phyloP scores from a whole-genome alignment of 2,329 filamentous ascomycete genomes.

The Aspergillus persii region DNA sequence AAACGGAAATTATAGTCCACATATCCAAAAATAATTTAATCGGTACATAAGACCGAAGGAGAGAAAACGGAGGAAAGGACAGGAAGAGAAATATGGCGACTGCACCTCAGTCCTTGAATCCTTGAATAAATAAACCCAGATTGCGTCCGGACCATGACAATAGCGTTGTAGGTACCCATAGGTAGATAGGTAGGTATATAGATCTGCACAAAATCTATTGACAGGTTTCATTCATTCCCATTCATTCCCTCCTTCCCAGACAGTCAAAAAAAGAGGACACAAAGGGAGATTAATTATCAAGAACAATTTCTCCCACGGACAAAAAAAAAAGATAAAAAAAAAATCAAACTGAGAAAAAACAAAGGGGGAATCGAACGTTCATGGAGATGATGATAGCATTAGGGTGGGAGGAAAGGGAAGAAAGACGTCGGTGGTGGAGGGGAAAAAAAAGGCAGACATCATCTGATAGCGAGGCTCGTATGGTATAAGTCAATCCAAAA shows the following conservation, averaged over 20 bases:
- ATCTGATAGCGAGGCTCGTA: conserved; percentile 27
- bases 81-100: not conserved
- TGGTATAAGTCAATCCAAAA: conserved; percentile 24
- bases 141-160: conserved; percentile 14
- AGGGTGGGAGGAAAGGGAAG: conserved; percentile 8
- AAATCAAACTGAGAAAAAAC: conserved; percentile 27
- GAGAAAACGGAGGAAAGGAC: not conserved
- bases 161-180: conserved; percentile 13
- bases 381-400: conserved; percentile 39
- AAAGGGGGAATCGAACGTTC: conserved; percentile 43
- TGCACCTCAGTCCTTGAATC: not conserved
- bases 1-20: not conserved
- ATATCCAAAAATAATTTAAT: not conserved
- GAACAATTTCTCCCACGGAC: conserved; percentile 30
- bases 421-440: not conserved
- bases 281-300: conserved; percentile 12
- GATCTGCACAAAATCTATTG: conserved; percentile 27
- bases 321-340: conserved; percentile 16
- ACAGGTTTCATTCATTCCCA: conserved; percentile 23
- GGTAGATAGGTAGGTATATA: conserved; percentile 7
- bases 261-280: conserved; percentile 6
- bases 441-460: conserved; percentile 23
- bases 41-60: conserved; percentile 1
- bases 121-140: not conserved
- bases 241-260: conserved; percentile 18